A percentile compares a stretch with the other conserved stretches of the same genome.
Conservation (phyloP, 148 eudicot genomes). For the Gaultheria prostrata region DNA sequence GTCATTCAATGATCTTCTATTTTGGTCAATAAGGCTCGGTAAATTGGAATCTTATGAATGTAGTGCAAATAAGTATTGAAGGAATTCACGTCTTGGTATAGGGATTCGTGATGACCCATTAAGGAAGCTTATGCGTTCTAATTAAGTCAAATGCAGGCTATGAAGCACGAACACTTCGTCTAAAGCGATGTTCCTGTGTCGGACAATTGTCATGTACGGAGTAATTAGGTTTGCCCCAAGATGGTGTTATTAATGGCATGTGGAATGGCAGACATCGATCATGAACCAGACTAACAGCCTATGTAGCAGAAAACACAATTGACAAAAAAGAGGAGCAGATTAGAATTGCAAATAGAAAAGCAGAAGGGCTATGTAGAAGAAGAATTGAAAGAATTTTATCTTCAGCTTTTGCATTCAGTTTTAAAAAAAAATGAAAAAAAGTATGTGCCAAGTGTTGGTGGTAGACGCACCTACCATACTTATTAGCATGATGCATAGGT, state of each 20-base stretch:
- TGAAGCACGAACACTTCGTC: neutral
- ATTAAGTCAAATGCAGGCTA: neutral
- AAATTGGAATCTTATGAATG: neutral
- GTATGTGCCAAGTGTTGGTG: neutral
- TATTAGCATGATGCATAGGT: neutral
- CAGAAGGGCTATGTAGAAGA: neutral
- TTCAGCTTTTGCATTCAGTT: neutral
- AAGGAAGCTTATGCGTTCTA: neutral
- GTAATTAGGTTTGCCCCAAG: neutral
- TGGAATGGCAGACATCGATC: neutral
- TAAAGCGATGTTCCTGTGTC: neutral
- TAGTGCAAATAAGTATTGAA: neutral
- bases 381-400: neutral
- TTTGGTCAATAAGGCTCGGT: neutral
- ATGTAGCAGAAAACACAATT: neutral
- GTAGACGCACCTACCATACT: neutral
- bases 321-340: neutral
- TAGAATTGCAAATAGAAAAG: neutral
- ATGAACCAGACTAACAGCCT: neutral
- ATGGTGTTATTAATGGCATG: neutral
- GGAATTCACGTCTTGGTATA: neutral
- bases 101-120: neutral
- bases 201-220: neutral
- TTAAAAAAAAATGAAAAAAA: too few species aligned
- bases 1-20: neutral